These are phyloP conservation scores for Fusarium sarcochroum DNA, from an alignment of 2,329 filamentous ascomycete genomes.

Conservation along the genomic window DNA sequence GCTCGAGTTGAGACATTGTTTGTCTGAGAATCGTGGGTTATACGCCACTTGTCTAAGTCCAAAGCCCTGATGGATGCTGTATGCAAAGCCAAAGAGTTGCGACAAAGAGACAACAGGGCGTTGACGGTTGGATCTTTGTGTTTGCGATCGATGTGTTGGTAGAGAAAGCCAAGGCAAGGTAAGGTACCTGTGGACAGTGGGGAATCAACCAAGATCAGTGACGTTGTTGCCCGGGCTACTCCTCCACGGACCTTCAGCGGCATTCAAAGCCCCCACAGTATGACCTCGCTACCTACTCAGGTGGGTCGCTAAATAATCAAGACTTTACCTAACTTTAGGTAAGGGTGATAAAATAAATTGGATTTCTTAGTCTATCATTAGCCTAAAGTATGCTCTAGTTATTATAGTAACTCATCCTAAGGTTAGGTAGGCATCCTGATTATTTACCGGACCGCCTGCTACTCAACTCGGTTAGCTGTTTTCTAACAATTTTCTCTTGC, in stretches of 20 bases:
- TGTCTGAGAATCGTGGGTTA: background rate
- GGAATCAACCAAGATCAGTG: slow-evolving; percentile 34
- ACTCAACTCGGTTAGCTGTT: slow-evolving; percentile 30
- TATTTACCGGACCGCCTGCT: too few relatives aligned
- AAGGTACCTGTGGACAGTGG: slow-evolving; percentile 20
- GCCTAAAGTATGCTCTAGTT: too few relatives aligned
- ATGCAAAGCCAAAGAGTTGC: slow-evolving; percentile 14
- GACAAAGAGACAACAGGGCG: slow-evolving; percentile 17
- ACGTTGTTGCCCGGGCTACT: slow-evolving; percentile 5
- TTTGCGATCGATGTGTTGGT: slow-evolving; percentile 19
- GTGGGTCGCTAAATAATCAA: too few relatives aligned
- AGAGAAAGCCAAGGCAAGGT: background rate
- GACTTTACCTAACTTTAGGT: too few relatives aligned
- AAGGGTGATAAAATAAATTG: too few relatives aligned
- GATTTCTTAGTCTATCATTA: too few relatives aligned
- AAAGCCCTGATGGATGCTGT: background rate
- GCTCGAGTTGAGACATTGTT: slow-evolving; percentile 2
- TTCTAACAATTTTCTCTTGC: slow-evolving; percentile 29
- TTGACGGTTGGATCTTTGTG: slow-evolving; percentile 8
- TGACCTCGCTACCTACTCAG: too few relatives aligned
- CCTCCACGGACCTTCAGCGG: too few relatives aligned
- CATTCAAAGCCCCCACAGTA: too few relatives aligned
- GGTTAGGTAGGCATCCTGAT: too few relatives aligned
- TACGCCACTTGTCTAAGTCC: slow-evolving; percentile 18
- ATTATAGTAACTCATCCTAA: too few relatives aligned